A percentile compares a stretch with the other conserved stretches of the same genome.
phyloP scores from a whole-genome alignment of 306 rosid genomes.

The Gleditsia sinensis region DNA sequence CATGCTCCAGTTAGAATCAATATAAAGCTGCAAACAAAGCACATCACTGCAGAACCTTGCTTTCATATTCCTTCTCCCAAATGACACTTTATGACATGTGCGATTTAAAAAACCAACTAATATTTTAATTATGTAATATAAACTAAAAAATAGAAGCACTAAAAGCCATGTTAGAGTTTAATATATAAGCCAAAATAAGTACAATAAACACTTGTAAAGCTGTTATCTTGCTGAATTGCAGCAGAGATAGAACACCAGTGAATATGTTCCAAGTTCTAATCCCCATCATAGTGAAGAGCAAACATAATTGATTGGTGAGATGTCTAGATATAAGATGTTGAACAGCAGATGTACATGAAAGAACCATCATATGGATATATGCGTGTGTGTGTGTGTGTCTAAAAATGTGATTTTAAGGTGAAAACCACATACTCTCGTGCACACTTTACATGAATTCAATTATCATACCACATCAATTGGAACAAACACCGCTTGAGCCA shows the following conservation, averaged over 20 bases:
- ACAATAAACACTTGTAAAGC: background rate
- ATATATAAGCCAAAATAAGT: slow-evolving; percentile 18
- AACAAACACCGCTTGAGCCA: slow-evolving; percentile 89
- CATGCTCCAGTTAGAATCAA: background rate
- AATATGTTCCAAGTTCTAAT: slow-evolving; percentile 1
- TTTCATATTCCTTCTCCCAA: slow-evolving; percentile 24
- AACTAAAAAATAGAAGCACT: slow-evolving; percentile 10
- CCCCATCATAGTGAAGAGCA: slow-evolving; percentile 1
- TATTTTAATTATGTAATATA: background rate
- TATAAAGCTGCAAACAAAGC: background rate
- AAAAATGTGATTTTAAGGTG: background rate
- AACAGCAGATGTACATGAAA: slow-evolving; percentile 19
- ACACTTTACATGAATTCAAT: slow-evolving; percentile 31
- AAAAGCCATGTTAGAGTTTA: background rate
- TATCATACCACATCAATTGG: slow-evolving; percentile 93
- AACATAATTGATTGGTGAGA: background rate
- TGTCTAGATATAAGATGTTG: slow-evolving; percentile 9
- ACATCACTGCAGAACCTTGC: slow-evolving; percentile 8
- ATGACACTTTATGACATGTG: background rate
- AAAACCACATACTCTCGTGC: background rate
- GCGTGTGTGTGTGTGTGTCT: background rate
- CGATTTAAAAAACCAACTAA: slow-evolving; percentile 4
- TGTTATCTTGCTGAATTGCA: background rate
- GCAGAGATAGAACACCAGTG: slow-evolving; percentile 19
- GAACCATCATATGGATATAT: slow-evolving; percentile 17